A percentile compares a stretch with the other conserved stretches of the same genome.
These are phyloP conservation scores for Eucalyptus marginata DNA, from an alignment of 345 rosid genomes.

Conservation along the genomic window DNA sequence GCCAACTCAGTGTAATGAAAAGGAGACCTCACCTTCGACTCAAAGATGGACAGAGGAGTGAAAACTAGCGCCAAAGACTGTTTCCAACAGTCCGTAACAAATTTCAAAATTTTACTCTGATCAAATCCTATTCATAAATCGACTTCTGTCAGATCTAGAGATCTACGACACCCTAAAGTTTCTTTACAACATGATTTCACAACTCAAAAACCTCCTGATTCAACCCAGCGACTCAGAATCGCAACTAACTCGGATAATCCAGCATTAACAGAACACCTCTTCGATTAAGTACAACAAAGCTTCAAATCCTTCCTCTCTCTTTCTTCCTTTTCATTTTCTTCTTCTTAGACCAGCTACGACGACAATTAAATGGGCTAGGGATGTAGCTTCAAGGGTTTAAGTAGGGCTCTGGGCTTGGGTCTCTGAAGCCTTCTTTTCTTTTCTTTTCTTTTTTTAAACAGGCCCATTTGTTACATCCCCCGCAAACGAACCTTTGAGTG, in stretches of 20 bases:
- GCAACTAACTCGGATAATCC: not conserved
- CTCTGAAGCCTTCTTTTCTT: not conserved
- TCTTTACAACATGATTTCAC: not conserved
- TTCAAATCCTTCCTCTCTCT: not conserved
- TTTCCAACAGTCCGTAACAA: not conserved
- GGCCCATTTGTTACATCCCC: not conserved
- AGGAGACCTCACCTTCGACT: not conserved
- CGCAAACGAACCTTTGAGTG: not conserved
- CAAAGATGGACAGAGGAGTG: not conserved
- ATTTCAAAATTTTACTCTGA: not conserved
- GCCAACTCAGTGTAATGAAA: accelerated
- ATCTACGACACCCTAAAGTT: not conserved
- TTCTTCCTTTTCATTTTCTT: not conserved
- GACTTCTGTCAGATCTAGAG: not conserved
- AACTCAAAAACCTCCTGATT: not conserved
- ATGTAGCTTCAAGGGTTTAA: not conserved
- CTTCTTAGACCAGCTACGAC: not conserved
- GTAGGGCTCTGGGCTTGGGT: not conserved
- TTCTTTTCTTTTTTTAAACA: not conserved
- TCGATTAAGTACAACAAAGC: not conserved
- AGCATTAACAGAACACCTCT: not conserved
- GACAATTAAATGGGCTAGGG: not conserved
- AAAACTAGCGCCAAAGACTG: not conserved
- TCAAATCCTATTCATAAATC: not conserved
- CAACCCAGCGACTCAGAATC: not conserved